Evolutionary conservation across 139 green algal genomes (phyloP), one percentile per base, ranked within the genome.

Genomic region (Zygnema circumcarinatum): DNA sequence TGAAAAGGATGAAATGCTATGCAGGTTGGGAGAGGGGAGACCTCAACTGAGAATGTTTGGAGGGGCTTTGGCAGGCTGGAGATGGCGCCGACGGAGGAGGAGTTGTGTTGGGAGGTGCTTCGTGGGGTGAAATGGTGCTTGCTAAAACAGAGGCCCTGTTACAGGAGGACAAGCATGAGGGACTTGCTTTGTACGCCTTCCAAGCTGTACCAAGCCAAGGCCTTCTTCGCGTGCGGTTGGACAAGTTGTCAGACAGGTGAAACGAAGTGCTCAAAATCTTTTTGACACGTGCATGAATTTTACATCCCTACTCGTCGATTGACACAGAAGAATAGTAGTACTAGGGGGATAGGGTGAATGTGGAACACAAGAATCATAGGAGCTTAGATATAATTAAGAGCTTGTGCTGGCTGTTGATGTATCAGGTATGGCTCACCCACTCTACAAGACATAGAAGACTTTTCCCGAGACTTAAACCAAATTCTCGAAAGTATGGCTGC

Each of bases 401-500:
- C 7, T 62, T 62, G 7, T 62, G 16, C 47, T 62, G 16, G 47
- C 7, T 62, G 7, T 62, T 62, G 47, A 16, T 62, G 7, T 62
- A 62, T 7, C 76, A 84, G 76, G 22, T 84, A 84, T 36, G 76
- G 76, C 36, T 84, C 76, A 11, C 76, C 76, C 16, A 84, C 36
- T 36, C 38, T 84, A 32, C 32, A 76, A 22, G 76, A 84, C 1
- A 84, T 84, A 31, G 76, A 84, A 22, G 39, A 56, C 2, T 84
- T 84, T 62, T 36, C 41, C 22, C 76, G 29, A 16, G 76, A 84
- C 25, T 84, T 84, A 25, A 67, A 84, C 29, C 33, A 54, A 21
- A 33, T 75, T 54, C 25, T 84, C 0, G 41, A 74, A 11, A 62
- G 25, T 11, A 36, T 22, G 1, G 36, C 22, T 21, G 39, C 39